Base-by-base conservation (phyloP, 2,329 filamentous ascomycete genomes). In the Claviceps cyperi region DNA sequence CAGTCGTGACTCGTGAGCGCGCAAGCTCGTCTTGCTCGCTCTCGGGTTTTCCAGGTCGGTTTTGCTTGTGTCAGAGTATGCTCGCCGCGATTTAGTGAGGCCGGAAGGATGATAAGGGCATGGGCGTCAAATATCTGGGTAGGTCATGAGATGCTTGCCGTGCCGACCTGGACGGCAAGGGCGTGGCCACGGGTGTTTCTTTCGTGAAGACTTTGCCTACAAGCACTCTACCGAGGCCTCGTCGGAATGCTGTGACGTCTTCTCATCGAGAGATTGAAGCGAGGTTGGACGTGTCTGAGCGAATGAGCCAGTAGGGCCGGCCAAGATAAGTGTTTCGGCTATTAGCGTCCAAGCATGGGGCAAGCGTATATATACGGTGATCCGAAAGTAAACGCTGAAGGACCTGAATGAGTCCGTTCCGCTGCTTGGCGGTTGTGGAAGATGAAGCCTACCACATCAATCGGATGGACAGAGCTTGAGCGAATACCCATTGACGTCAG, bases 361-460 rank as follows among this genome's bases (percentile, higher is more conserved):
- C 28, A 9, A 32, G 3, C 28, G 28, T 1, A 1, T 32, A 9
- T 11, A 32, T 32, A 32, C 3, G 9, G 9, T 32, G 28, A 32
- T 32, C 28, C 28, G 28, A 32, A 32, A 32, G 28, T 32, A 11
- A 32, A 32, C 28, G 28, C 44, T 0, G 64, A 54, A 0, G 77
- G 77, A 51, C 84, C 78, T 0, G 76, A 75, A 59, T 91, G 84
- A 0, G 84, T 85, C 0, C 76, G 69, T 0, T 78, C 5, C 80
- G 64, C 8, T 84, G 82, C 4, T 67, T 49, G 0, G 69, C 59
- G 2, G 75, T 81, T 0, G 70, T 66, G 86, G 1, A 76, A 77
- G 8, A 91, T 77, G 32, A 87, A 74, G 11, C 85, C 76, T 0
- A 91, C 76, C 1, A 80, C 69, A 0, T 82, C 84, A 1, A 83